These are phyloP conservation scores for Persicaria maculosa DNA, from an alignment of 148 eudicot species.

Conservation along the genomic window DNA sequence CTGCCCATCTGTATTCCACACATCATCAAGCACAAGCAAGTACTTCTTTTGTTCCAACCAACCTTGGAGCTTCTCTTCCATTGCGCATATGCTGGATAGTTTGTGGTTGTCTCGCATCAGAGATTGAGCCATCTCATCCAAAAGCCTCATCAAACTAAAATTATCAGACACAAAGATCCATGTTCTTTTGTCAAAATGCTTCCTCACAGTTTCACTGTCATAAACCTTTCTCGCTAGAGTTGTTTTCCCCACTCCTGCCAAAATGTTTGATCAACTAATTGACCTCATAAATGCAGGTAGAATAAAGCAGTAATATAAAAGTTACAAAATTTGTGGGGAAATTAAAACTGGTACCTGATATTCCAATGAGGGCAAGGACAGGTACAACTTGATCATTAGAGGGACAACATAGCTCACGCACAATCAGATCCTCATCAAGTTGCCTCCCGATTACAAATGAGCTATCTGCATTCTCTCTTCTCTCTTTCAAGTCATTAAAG, in stretches of 20 bases:
- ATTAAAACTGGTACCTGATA: background rate
- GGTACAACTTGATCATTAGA: background rate
- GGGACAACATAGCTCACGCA: too few relatives aligned
- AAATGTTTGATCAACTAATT: background rate
- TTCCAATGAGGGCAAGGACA: background rate
- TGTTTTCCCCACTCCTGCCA: conserved; percentile 3
- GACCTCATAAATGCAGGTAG: background rate
- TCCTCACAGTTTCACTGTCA: background rate
- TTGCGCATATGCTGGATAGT: background rate
- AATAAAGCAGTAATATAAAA: background rate
- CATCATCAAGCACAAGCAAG: background rate
- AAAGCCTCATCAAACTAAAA: background rate
- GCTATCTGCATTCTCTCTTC: background rate
- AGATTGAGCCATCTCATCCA: conserved; percentile 8
- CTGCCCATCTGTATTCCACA: background rate
- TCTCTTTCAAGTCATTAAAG: background rate
- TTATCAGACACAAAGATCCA: conserved; percentile 2
- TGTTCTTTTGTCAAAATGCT: conserved; percentile 3
- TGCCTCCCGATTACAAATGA: too few relatives aligned
- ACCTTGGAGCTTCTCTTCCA: background rate
- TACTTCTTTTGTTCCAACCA: background rate
- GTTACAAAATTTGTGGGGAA: background rate
- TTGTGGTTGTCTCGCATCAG: background rate
- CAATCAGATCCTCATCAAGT: too few relatives aligned
- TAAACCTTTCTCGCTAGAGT: background rate